Evolutionary conservation across 2,329 filamentous ascomycete genomes (phyloP), one percentile per base, ranked within the genome.

Genomic region (Ambrosiella beaveri): DNA sequence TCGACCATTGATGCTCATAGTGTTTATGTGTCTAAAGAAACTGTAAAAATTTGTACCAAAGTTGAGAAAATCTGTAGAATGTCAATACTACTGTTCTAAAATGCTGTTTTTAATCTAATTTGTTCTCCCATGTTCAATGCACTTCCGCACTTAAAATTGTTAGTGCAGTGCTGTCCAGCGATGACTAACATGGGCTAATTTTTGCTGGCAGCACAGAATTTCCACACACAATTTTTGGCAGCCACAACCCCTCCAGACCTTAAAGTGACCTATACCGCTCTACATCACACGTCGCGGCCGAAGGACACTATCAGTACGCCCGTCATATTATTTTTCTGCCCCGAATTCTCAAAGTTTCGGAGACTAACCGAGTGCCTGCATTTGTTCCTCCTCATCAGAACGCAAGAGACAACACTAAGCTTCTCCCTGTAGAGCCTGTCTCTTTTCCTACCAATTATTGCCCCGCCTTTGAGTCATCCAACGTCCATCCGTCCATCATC

Each of bases 391-490:
- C n/a, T 12, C 44, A 39, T 36, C 15, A 36, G 36, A 37, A 36
- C 19, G 19, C 38, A 41, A 39, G 44, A 47, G 40, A 13, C 52
- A 27, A 44, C 17, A 54, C 19, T 38, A 17, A 49, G 49, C n/a
- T 13, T 57, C 17, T 44, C 40, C 41, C 50, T 53, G 57, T 37
- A 54, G 41, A 58, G 17, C 40, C 40, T 36, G 44, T 58, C 57
- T 47, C 37, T 55, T 50, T 54, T 41, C 53, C 38, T 36, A 40
- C n/a, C 44, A 38, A 38, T 51, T 38, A 45, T 45, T 51, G 59
- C 56, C 59, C 59, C 56, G 56, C 59, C 59, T 58, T 60, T 60
- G 59, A 60, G 38, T 60, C 59, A 60, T 58, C 45, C 19, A 51
- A 39, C 50, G 38, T 51, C 56, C n/a, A 47, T 51, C 53, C 49